These are phyloP conservation scores for Penicillium palitans DNA, from an alignment of 2,329 filamentous ascomycete species.

Conservation along the genomic window DNA sequence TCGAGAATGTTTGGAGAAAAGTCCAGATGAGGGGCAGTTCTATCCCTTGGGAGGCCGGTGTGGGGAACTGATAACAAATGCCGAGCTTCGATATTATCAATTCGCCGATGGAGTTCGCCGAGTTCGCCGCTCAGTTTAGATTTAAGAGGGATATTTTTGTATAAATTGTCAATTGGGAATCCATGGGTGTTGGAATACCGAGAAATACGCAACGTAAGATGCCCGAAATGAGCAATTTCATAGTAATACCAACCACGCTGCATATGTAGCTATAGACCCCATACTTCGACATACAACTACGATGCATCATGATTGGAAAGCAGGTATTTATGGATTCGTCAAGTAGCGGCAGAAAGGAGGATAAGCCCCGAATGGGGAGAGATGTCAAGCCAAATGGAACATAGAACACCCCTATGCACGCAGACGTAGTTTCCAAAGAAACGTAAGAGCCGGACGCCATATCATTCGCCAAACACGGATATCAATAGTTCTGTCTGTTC, in stretches of 20 bases:
- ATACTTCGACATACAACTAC: constrained; percentile 3
- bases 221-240: background rate
- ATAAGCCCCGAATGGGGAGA: constrained; percentile 16
- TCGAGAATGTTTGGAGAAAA: constrained; percentile 1
- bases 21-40: constrained; percentile 18
- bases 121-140: constrained; percentile 17
- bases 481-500: constrained; percentile 31
- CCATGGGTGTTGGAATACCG: background rate
- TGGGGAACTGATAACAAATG: constrained; percentile 21
- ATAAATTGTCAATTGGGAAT: background rate
- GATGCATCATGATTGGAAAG: constrained; percentile 4
- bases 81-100: constrained; percentile 17
- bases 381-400: constrained; percentile 17
- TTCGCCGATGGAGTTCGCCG: constrained; percentile 17
- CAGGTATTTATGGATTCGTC: constrained; percentile 27
- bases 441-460: constrained; percentile 34
- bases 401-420: constrained; percentile 23
- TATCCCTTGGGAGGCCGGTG: constrained; percentile 6
- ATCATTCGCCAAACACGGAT: constrained; percentile 39
- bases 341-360: constrained; percentile 23
- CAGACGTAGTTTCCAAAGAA: constrained; percentile 25
- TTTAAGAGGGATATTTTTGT: background rate
- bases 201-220: background rate
- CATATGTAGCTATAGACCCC: too few relatives aligned
- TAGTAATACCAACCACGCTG: background rate